Evolutionary conservation across 2,329 filamentous ascomycete species (phyloP).

Genomic region (Fusarium protoensiforme): DNA sequence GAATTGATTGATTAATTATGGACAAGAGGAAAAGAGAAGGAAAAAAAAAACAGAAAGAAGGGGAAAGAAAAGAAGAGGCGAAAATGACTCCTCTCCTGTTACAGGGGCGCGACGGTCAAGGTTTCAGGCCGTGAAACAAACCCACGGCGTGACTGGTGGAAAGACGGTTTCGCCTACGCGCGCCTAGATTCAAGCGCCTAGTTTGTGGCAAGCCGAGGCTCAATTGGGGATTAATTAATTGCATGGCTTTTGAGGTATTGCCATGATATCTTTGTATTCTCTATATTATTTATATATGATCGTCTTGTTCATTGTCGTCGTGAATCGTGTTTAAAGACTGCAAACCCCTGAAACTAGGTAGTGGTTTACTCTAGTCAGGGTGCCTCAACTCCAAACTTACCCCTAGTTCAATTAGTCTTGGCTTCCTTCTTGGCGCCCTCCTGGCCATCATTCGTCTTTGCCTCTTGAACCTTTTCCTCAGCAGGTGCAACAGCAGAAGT

Average conservation of each 20-base stretch:
- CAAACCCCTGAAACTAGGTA: not conserved
- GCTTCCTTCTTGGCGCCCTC: not conserved
- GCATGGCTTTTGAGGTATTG: not conserved
- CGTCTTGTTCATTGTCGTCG: not conserved
- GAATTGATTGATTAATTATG: slow-evolving; percentile 27
- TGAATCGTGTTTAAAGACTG: not conserved
- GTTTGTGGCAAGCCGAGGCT: not conserved
- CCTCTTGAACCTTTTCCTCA: not conserved
- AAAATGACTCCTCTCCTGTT: slow-evolving; percentile 27
- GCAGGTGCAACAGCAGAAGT: not conserved
- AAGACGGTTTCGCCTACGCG: not conserved
- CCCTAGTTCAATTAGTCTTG: not conserved
- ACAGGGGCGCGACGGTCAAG: slow-evolving; percentile 35
- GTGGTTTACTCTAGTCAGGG: not conserved
- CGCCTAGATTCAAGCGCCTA: not conserved
- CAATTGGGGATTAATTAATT: not conserved
- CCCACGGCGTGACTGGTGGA: slow-evolving; percentile 29
- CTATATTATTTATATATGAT: not conserved
- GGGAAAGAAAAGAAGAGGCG: too few relatives aligned
- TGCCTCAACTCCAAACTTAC: not conserved
- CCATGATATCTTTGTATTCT: not conserved
- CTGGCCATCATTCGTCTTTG: not conserved
- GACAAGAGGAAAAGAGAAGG: slow-evolving; percentile 1
- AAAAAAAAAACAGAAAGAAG: too few relatives aligned
- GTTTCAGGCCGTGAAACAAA: slow-evolving; percentile 43